Conservation (phyloP, 257 asterid species). For the Nicotiana tomentosiformis region DNA sequence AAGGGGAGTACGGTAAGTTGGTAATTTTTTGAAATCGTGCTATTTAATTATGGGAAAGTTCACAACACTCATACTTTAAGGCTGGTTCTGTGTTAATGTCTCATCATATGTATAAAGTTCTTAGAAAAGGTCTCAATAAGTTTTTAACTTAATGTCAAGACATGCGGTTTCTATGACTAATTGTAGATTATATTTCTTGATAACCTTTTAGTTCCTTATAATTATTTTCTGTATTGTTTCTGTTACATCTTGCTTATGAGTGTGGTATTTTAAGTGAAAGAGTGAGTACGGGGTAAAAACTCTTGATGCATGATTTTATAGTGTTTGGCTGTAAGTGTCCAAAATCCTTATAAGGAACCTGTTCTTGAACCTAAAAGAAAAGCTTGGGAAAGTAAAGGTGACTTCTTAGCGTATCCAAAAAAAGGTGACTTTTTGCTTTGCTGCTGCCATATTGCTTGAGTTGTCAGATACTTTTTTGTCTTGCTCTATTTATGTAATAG, state of each 20-base stretch:
- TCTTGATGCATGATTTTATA: neutral
- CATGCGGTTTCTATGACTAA: neutral
- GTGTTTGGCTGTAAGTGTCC: neutral
- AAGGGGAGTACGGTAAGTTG: conserved; percentile 95
- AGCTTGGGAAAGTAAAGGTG: neutral
- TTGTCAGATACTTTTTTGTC: neutral
- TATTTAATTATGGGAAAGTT: neutral
- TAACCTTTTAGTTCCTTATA: neutral
- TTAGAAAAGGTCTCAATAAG: neutral
- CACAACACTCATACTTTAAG: neutral
- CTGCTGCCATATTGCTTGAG: neutral
- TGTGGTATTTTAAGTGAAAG: neutral
- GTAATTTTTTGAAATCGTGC: neutral
- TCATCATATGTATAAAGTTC: neutral
- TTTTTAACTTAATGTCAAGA: neutral
- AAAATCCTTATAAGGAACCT: neutral
- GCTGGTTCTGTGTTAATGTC: neutral
- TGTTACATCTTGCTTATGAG: neutral
- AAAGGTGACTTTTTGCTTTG: neutral
- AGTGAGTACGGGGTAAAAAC: neutral
- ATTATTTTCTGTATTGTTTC: neutral
- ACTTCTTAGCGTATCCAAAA: neutral
- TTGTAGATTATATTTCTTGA: neutral
- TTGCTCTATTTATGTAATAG: neutral
- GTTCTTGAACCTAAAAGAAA: neutral